These are phyloP conservation scores for Alternaria viburni DNA, from an alignment of 2,329 filamentous ascomycete species.

Conservation along the genomic window DNA sequence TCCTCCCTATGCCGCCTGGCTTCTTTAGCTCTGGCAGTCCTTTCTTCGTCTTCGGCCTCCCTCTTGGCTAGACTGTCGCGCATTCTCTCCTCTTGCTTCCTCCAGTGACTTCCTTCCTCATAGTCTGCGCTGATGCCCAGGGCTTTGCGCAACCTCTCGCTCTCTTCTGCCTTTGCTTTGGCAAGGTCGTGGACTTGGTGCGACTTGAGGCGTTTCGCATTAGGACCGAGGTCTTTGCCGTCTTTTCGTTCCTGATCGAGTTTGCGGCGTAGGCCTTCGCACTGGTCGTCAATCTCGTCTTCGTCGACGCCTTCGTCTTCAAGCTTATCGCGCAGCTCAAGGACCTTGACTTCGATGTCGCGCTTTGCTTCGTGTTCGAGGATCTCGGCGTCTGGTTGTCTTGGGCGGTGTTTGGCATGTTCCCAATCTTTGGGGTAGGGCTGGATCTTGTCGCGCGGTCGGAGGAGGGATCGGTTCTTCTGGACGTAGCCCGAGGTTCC, in stretches of 20 bases:
- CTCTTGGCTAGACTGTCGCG: conserved; percentile 53
- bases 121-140: conserved; percentile 87
- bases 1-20: conserved; percentile 33
- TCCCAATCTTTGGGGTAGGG: conserved; percentile 78
- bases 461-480: conserved; percentile 88
- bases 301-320: conserved; percentile 90
- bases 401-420: conserved; percentile 73
- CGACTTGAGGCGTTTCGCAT: conserved; percentile 72
- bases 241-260: conserved; percentile 58
- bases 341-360: conserved; percentile 89
- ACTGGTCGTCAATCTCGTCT: conserved; percentile 85
- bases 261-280: conserved; percentile 69
- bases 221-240: conserved; percentile 44
- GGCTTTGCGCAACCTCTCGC: conserved; percentile 82
- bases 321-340: conserved; percentile 87
- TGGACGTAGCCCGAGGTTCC: conserved; percentile 98
- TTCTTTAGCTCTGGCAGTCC: conserved; percentile 29
- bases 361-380: conserved; percentile 92
- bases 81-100: conserved; percentile 76
- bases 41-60: conserved; percentile 45
- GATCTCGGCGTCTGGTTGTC: conserved; percentile 89
- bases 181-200: conserved; percentile 97
- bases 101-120: conserved; percentile 86
- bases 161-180: conserved; percentile 95
- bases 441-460: conserved; percentile 77